Conservation (phyloP, 2,329 filamentous ascomycete species). For the Neospermospora avenae region DNA sequence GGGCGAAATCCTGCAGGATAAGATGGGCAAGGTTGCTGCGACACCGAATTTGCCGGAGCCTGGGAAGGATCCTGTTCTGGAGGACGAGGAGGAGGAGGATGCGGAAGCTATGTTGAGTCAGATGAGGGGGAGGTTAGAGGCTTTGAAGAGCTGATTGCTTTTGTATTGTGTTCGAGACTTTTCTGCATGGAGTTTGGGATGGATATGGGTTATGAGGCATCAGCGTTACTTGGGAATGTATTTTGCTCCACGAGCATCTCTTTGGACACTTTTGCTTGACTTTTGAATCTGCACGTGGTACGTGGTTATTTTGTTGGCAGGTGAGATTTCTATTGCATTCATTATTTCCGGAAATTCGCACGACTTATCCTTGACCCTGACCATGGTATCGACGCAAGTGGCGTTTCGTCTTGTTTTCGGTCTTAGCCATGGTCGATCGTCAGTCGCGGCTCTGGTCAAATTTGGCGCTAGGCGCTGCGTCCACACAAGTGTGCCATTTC, state of each 20-base stretch:
- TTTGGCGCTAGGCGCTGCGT: too few species aligned
- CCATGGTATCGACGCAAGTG: too few species aligned
- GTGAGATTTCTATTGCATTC: neutral
- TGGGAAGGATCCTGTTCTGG: slow-evolving; percentile 49
- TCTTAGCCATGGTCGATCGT: too few species aligned
- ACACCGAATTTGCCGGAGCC: slow-evolving; percentile 53
- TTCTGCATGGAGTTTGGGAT: slow-evolving; percentile 16
- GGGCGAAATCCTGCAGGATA: slow-evolving; percentile 84
- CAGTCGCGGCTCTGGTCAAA: too few species aligned
- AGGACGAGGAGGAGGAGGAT: slow-evolving; percentile 76
- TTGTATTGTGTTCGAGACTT: neutral
- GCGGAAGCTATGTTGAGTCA: slow-evolving; percentile 88
- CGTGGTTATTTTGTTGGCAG: neutral
- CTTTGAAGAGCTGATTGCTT: slow-evolving; percentile 69
- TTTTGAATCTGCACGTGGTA: neutral
- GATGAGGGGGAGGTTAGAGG: slow-evolving; percentile 89
- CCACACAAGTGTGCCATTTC: too few species aligned
- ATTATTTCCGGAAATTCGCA: too few species aligned
- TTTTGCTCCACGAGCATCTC: neutral
- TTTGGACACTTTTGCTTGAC: neutral
- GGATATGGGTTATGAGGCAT: neutral
- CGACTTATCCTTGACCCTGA: too few species aligned
- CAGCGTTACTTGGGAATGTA: slow-evolving; percentile 1
- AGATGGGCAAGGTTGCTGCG: slow-evolving; percentile 62
- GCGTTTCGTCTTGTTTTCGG: too few species aligned